Evolutionary conservation across 495 filamentous ascomycete genomes (phyloP), one percentile per base, ranked within the genome.

Genomic region (Terfezia claveryi): DNA sequence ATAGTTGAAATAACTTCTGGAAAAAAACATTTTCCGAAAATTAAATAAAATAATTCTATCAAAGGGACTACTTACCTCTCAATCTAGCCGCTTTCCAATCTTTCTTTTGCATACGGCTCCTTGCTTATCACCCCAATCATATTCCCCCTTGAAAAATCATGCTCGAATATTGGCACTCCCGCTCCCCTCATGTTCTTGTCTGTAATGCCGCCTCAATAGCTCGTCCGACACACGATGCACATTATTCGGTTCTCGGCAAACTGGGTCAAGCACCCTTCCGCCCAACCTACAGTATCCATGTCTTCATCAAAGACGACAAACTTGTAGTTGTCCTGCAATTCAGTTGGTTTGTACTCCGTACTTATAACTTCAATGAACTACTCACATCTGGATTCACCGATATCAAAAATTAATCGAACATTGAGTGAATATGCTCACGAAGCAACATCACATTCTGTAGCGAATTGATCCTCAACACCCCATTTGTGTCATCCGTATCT

Each of bases 361-460:
- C 4, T 4, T 1, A 14, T 14, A 4, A 46, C 4, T 20, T 46
- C 41, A 9, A 32, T 1, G 27, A 0, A 32, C n/a, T 54, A 52
- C 56, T 60, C 54, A 59, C 60, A 10, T 56, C 50, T 37, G 57
- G 57, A 50, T 58, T 63, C 17, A 64, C 59, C 10, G 61, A 56
- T 23, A 60, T 37, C n/a, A 41, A 8, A 59, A 65, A 68, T 11
- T 4, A 23, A 57, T 70, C 65, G 55, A 68, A 70, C 5, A 64
- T n/a, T 14, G 51, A 1, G 51, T 69, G 65, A 59, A 68, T 59
- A 60, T 51, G 38, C 12, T 38, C 36, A 10, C 37, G 38, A 37
- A 71, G 61, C 32, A 70, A 57, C 49, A 69, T 50, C 10, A 65
- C 66, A 64, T 68, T 70, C 41, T 69, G 63, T 44, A 62, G 57